phyloP scores from a whole-genome alignment of 257 asterid genomes.

The Solanum corneliomulleri region DNA sequence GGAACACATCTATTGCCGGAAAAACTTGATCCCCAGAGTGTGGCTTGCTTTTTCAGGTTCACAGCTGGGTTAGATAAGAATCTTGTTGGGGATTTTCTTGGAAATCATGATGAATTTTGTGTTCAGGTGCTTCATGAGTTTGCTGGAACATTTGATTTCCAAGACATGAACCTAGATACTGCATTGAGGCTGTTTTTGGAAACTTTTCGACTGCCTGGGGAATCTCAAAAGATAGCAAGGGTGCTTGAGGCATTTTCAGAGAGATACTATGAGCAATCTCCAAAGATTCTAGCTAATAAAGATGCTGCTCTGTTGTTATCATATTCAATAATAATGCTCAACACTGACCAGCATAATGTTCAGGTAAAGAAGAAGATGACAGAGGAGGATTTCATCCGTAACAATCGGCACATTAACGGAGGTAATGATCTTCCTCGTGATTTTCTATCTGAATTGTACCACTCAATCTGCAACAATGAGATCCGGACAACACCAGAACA shows the following conservation, averaged over 20 bases:
- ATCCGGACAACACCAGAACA: constrained; percentile 94
- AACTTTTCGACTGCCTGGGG: constrained; percentile 94
- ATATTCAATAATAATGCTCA: constrained; percentile 84
- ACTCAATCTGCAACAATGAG: constrained; percentile 87
- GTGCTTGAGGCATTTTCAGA: constrained; percentile 97
- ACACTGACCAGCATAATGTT: constrained; percentile 88
- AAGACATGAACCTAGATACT: constrained; percentile 88
- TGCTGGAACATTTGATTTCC: constrained; percentile 90
- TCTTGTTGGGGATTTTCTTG: constrained; percentile 97
- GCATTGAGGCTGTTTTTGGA: constrained; percentile 87
- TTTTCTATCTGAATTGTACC: constrained; percentile 69
- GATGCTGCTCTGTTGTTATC: constrained; percentile 91
- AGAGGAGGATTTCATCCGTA: constrained; percentile 90
- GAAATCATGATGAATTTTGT: constrained; percentile 94
- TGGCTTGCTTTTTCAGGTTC: constrained; percentile 93
- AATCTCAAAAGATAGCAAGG: constrained; percentile 96
- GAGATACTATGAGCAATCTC: constrained; percentile 91
- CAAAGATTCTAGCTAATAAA: constrained; percentile 72
- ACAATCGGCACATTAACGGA: constrained; percentile 85
- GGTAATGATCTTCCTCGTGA: constrained; percentile 94
- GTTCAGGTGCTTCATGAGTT: constrained; percentile 97
- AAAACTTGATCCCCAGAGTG: constrained; percentile 96
- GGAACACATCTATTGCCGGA: constrained; percentile 92
- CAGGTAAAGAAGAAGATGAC: constrained; percentile 98
- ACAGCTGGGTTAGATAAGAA: constrained; percentile 95